phyloP scores from a whole-genome alignment of 495 filamentous ascomycete genomes.

The Penicillium pulvis region DNA sequence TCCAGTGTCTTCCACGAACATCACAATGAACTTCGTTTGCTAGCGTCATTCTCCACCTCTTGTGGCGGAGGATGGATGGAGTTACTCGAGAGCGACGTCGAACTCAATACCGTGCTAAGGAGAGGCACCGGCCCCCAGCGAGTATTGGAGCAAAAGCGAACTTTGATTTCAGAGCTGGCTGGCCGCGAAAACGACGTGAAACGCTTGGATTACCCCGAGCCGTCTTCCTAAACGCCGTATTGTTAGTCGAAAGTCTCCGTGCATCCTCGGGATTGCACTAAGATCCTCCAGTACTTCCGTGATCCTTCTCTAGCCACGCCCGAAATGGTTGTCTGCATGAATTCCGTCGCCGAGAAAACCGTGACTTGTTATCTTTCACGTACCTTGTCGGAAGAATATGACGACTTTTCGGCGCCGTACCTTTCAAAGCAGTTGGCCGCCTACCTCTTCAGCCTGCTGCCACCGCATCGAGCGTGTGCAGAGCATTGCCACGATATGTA shows the following conservation, averaged over 20 bases:
- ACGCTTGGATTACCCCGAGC: conserved; percentile 76
- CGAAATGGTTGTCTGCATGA: conserved; percentile 84
- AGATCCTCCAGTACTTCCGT: conserved; percentile 84
- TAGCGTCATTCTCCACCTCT: conserved; percentile 88
- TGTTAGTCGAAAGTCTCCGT: conserved; percentile 81
- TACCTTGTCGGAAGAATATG: conserved; percentile 66
- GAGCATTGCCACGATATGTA: conserved; percentile 75
- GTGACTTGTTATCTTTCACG: conserved; percentile 73
- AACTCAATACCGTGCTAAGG: conserved; percentile 87
- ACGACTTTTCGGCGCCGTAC: conserved; percentile 78
- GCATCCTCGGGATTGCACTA: conserved; percentile 85
- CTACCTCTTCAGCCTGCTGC: conserved; percentile 85
- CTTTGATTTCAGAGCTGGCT: conserved; percentile 71
- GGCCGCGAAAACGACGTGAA: conserved; percentile 74
- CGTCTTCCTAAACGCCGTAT: conserved; percentile 87
- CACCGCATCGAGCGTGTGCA: conserved; percentile 90
- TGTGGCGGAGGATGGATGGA: conserved; percentile 81
- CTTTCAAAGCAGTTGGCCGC: conserved; percentile 83
- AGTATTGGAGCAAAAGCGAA: conserved; percentile 75
- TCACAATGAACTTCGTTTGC: conserved; percentile 69
- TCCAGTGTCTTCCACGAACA: conserved; percentile 69
- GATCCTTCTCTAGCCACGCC: conserved; percentile 80
- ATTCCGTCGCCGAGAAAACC: conserved; percentile 72
- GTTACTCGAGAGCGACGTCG: conserved; percentile 90
- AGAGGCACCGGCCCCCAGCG: conserved; percentile 77